Conservation (phyloP, 73 alveolate species). For the Paramecium caudatum region DNA sequence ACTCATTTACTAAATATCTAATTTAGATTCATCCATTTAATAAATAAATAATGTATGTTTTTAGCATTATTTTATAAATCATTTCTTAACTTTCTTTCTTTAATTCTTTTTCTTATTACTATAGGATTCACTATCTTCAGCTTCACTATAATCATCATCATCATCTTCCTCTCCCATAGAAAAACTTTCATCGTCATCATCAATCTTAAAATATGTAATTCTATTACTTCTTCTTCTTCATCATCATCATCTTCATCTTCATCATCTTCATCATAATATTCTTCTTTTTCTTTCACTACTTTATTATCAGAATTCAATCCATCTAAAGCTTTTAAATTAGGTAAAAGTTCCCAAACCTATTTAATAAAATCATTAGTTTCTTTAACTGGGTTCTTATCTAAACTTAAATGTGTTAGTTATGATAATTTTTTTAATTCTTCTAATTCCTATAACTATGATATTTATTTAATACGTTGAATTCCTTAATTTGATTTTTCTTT, state of each 20-base stretch:
- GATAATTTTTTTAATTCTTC: slow-evolving; percentile 5
- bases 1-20: slow-evolving; percentile 57
- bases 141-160: slow-evolving; percentile 27
- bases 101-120: slow-evolving; percentile 25
- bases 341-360: background rate
- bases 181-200: slow-evolving; percentile 34
- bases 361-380: background rate
- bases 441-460: background rate
- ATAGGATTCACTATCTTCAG: slow-evolving; percentile 24
- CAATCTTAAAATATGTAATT: background rate
- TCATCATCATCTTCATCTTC: slow-evolving; percentile 35
- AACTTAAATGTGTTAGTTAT: slow-evolving; percentile 9
- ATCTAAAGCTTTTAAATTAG: slow-evolving; percentile 31
- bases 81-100: background rate
- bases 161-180: slow-evolving; percentile 12
- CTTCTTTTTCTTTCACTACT: background rate
- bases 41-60: background rate
- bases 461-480: background rate
- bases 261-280: background rate
- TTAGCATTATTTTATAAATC: too few species aligned
- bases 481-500: slow-evolving; percentile 10
- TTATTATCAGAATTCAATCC: background rate
- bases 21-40: slow-evolving; percentile 47
- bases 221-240: background rate
- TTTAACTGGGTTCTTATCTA: slow-evolving; percentile 5